phyloP scores from a whole-genome alignment of 2,329 filamentous ascomycete genomes.

The Daldinia eschscholtzii region DNA sequence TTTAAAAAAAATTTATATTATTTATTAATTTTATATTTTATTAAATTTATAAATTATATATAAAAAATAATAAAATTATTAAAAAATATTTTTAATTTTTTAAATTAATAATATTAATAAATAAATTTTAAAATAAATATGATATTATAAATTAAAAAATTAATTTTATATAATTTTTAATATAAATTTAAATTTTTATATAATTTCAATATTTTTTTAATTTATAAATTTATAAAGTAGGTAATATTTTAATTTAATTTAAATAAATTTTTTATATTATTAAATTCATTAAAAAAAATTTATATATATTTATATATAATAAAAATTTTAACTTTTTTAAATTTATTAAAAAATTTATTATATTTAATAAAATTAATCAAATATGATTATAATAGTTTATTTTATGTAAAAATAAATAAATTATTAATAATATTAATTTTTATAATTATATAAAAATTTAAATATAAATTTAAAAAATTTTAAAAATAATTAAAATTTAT shows the following conservation, averaged over 20 bases:
- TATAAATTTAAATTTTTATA: too few relatives aligned
- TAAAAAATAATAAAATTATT: neutral
- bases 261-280: neutral
- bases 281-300: neutral
- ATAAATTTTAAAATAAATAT: conserved; percentile 1
- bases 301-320: neutral
- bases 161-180: too few relatives aligned
- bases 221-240: too few relatives aligned
- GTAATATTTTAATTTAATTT: too few relatives aligned
- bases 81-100: conserved; percentile 1
- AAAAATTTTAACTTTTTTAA: neutral
- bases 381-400: neutral
- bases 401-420: neutral
- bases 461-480: too few relatives aligned
- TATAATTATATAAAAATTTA: neutral
- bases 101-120: conserved; percentile 1
- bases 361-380: too few relatives aligned
- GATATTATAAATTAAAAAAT: neutral
- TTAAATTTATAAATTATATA: conserved; percentile 1
- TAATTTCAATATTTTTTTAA: too few relatives aligned
- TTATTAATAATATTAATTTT: neutral
- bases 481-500: conserved; percentile 1
- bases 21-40: neutral
- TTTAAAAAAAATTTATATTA: neutral
- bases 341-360: neutral